Evolutionary conservation across 352 stramenopile species (phyloP), one percentile per base, ranked within the genome.

Genomic region (Phytophthora hibernalis): DNA sequence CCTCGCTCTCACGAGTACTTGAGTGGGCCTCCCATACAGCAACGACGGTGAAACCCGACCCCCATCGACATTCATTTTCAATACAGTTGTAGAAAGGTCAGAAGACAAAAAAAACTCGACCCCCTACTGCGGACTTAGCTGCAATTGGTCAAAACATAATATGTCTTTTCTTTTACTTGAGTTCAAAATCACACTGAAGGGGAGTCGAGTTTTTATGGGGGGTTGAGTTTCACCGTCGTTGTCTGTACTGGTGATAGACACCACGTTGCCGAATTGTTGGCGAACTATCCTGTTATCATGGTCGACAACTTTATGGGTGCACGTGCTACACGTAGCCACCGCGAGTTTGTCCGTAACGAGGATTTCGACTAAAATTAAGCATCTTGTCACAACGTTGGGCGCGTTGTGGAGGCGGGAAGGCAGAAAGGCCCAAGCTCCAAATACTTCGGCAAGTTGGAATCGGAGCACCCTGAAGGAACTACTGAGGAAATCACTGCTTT

Each of bases 351-450:
- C 3, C 1, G 16, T 8, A 7, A 20, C 2, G 10, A 13, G 5
- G 22, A 58, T 8, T 53, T 38, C 13, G 38, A 65, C 20, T 65
- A 54, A 24, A 62, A 62, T 9, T 54, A 33, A 44, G 0, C 10
- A 11, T 5, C 24, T 58, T 6, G 31, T 58, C 2, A 58, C 21
- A 3, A 58, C 53, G 26, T 40, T 65, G 20, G 22, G 18, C 5
- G 38, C 57, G 48, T 58, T 9, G 2, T 58, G 2, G n/a, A 35
- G 45, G 57, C 26, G 18, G 57, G 58, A 21, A 38, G 18, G 15
- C 37, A 28, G 5, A 65, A 26, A 18, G 37, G 13, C 16, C 15
- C 13, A 16, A 16, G 1, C n/a, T 56, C 37, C 35, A 45, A 26
- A 5, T 53, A 58, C 16, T 30, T 65, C 20, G 37, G 12, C 12